phyloP scores from a whole-genome alignment of 345 rosid species.

The Eucalyptus decipiens region DNA sequence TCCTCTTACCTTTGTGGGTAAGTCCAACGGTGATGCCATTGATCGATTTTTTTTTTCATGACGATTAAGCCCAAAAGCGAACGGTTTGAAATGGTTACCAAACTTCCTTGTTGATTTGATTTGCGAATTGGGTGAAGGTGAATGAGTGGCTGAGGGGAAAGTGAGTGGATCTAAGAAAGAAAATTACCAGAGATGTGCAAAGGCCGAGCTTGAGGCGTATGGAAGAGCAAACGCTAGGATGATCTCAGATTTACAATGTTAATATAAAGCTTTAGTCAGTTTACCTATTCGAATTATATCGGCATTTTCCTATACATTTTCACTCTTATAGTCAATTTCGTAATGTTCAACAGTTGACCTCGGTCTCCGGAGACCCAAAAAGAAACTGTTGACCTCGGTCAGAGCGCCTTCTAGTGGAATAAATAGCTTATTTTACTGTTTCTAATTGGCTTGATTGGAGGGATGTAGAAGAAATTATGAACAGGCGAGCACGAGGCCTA shows the following conservation, averaged over 20 bases:
- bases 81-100: background rate
- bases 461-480: background rate
- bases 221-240: constrained; percentile 55
- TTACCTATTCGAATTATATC: background rate
- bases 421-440: background rate
- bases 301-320: background rate
- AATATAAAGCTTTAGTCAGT: constrained; percentile 17
- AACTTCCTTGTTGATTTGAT: background rate
- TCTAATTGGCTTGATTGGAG: background rate
- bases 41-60: background rate
- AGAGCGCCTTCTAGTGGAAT: background rate
- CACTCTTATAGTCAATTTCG: background rate
- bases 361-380: background rate
- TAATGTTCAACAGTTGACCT: background rate
- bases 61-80: background rate
- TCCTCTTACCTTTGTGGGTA: constrained; percentile 51
- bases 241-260: constrained; percentile 41
- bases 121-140: constrained; percentile 18
- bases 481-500: background rate
- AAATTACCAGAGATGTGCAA: background rate
- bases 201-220: constrained; percentile 31
- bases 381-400: background rate
- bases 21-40: background rate
- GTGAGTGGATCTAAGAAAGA: constrained; percentile 1
- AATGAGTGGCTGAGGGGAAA: constrained; percentile 54